Percentiles rank a stretch among this genome's conserved stretches.
Conservation (phyloP, 2,329 filamentous ascomycete species). For the Aspergillus novofumigatus region DNA sequence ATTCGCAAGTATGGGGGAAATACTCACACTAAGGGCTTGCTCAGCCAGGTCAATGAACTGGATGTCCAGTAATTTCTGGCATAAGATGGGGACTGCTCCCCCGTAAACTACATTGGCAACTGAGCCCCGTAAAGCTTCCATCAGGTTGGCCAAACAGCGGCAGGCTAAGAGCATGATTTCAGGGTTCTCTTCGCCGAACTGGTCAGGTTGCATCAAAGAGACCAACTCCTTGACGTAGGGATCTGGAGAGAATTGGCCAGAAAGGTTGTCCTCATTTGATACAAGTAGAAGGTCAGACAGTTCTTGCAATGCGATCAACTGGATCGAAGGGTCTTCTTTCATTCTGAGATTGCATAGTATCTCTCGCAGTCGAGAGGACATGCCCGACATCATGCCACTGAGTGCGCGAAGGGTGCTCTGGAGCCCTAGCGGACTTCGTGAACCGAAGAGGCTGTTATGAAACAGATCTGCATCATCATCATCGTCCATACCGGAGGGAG, state of each 20-base stretch:
- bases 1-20: not conserved
- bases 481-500: conserved; percentile 49
- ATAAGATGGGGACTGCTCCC: conserved; percentile 90
- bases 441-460: conserved; percentile 59
- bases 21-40: conserved; percentile 76
- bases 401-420: conserved; percentile 80
- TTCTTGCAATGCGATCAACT: conserved; percentile 88
- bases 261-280: conserved; percentile 93
- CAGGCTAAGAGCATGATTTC: conserved; percentile 97
- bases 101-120: conserved; percentile 96
- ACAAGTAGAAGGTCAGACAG: conserved; percentile 89
- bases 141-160: conserved; percentile 90
- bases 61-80: conserved; percentile 92
- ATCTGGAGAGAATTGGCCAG: conserved; percentile 91
- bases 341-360: conserved; percentile 71
- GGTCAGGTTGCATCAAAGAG: conserved; percentile 82
- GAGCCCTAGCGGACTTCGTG: conserved; percentile 61
- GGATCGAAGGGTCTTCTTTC: conserved; percentile 79
- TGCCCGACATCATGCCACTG: conserved; percentile 86
- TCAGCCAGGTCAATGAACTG: conserved; percentile 96
- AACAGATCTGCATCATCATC: conserved; percentile 62
- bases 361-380: conserved; percentile 73
- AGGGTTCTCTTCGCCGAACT: conserved; percentile 82
- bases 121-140: conserved; percentile 91
- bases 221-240: conserved; percentile 94